Base-by-base conservation (phyloP, 169 alveolate genomes). In the Plasmodium berghei region DNA sequence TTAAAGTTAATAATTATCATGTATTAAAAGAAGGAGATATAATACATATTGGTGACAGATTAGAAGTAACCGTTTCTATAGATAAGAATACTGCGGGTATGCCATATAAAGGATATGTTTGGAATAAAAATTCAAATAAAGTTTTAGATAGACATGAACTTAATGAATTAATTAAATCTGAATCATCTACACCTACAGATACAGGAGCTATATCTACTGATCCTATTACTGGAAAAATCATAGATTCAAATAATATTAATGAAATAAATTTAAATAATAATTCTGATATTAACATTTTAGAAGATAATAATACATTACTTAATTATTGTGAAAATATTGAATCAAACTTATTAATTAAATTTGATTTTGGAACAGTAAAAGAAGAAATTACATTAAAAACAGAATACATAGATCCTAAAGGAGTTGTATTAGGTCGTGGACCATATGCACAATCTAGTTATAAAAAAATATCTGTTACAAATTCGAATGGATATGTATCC, bases 401-500 rank as follows among this genome's bases (percentile, higher is more conserved):
- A 0, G 90, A 91, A 54, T 95, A 96, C 94, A 86, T 90, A 12
- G 86, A 90, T 54, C 97, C 97, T 14, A 94, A 91, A 69, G 97
- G 97, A 5, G 95, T 94, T 1, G 93, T 95, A 20, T 80, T 95
- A 63, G 97, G 97, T 40, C 72, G 97, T n/a, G 97, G 97, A 5
- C 97, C 97, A 20, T 93, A 92, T 77, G 92, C 96, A 0, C 94
- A 91, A 73, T 73, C 95, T 9, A 91, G 92, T 8, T 93, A 88
- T 85, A 93, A 85, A 74, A 95, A 95, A 94, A 48, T 95, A 26
- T 73, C 95, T 24, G 94, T 95, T 22, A 94, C 97, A 8, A 85
- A 95, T 58, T 94, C 93, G 28, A 95, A 96, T 93, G 98, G 98
- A 1, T 96, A 96, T 90, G 95, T 96, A 20, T 95, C 97, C 59